Base-by-base conservation (phyloP, 2,329 filamentous ascomycete genomes). In the Chrysoporthe deuterocubensis region DNA sequence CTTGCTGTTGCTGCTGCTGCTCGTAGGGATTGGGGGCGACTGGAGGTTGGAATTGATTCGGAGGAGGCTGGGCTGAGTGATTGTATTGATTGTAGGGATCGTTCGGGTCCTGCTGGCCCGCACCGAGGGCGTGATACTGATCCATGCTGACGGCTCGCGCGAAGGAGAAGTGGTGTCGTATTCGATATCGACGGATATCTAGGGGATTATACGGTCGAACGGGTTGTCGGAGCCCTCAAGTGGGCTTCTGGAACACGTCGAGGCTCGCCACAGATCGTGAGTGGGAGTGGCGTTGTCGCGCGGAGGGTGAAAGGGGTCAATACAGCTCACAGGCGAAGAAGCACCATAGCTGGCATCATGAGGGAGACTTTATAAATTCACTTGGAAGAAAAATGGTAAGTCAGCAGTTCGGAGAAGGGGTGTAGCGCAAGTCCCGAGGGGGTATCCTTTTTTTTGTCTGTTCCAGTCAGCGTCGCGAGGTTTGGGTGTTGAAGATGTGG, bases 21-120 rank as follows among this genome's bases (percentile, higher is more conserved):
- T 86, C 83, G 73, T 88, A 88, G 21, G 83, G 85, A 67, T 85
- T 82, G 62, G 82, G 80, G 48, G 84, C 84, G 65, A 85, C 75
- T 18, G 84, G 85, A 57, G 84, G 85, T 67, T 85, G 82, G 76
- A 89, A 89, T 73, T 76, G 73, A 13, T 75, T 77, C 59, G 77
- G 74, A 7, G 76, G 71, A 4, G 75, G 76, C 66, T 85, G 84
- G 71, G 75, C 77, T 65, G 79, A 79, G 71, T 80, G 75, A 48
- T 61, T 67, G 50, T 68, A 62, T 32, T 65, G 62, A 58, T 44
- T 69, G 79, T 81, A 76, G 74, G 84, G 80, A 79, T 86, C 77
- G 78, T 85, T 81, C 77, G 85, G 80, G 72, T 88, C 83, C 71
- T 81, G 80, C 66, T 82, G 82, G 74, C 80, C 82, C 73, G 84